phyloP scores from a whole-genome alignment of 345 rosid species.

The Litchi chinensis region DNA sequence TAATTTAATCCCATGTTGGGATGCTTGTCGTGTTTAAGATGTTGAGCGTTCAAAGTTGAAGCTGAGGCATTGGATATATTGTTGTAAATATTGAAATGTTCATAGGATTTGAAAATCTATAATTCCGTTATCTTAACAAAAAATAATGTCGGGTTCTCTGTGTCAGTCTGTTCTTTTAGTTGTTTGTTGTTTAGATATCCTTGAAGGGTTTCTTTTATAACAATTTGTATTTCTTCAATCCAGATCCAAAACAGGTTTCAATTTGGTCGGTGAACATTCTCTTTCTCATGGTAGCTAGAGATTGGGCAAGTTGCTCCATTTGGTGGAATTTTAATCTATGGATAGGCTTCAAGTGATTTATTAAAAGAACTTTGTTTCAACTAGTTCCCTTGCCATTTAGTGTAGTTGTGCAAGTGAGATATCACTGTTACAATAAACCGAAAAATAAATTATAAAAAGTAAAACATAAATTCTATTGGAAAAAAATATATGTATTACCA shows the following conservation, averaged over 20 bases:
- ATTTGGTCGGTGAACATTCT: neutral
- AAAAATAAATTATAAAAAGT: neutral
- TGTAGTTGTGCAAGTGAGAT: neutral
- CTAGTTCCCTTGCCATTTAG: neutral
- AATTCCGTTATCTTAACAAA: neutral
- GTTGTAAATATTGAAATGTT: neutral
- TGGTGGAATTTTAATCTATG: neutral
- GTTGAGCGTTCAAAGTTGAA: neutral
- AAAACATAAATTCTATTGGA: neutral
- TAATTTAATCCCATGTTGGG: neutral
- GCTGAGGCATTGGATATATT: neutral
- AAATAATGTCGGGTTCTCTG: neutral
- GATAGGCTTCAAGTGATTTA: neutral
- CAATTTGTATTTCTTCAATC: neutral
- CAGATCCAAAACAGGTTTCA: neutral
- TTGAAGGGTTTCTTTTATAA: neutral
- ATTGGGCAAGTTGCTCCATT: conserved; percentile 1
- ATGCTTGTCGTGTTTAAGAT: neutral
- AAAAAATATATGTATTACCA: too few species aligned
- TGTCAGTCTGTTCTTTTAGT: neutral
- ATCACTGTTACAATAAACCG: neutral
- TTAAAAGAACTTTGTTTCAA: too few species aligned
- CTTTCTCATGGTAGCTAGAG: neutral
- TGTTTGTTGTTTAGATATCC: neutral
- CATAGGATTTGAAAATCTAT: neutral